Base-by-base conservation (phyloP, 768 basidiomycete genomes). In the Lanmaoa rubissima region DNA sequence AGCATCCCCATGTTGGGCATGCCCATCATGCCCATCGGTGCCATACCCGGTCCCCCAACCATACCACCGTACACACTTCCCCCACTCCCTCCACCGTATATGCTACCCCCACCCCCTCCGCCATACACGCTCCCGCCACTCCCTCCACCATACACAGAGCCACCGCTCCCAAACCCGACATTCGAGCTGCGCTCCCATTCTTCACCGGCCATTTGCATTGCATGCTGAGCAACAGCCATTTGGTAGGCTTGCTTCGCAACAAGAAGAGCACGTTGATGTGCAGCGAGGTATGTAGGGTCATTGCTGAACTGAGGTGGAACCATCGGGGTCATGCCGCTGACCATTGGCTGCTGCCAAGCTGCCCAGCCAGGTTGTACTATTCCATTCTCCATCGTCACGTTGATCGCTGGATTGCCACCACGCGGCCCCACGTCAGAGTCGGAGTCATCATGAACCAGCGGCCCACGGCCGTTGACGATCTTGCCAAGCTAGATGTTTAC, bases 201-300 rank as follows among this genome's bases (percentile, higher is more conserved):
- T 34, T 94, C 92, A 19, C 82, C 90, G n/a, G 92, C 92, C 9
- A 86, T 84, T 9, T 85, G 87, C 82, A 93, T 87, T 5, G 92
- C 92, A 61, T 94, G 92, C 70, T 92, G 92, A 6, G 92, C 92
- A 42, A 94, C 88, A 3, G 92, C 88, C 77, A 89, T 84, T 71
- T 94, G 92, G 66, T 92, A 94, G 4, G 92, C 85, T 70, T 94
- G 92, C 71, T 94, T 94, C 51, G 92, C 92, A 53, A 79, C 74
- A 75, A 91, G 75, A 82, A 94, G 90, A 3, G 92, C 92, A 55
- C 91, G 90, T 68, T 94, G 92, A 69, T 94, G 92, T 17, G 90
- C 91, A 5, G 78, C 84, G 32, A 90, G 60, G 68, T 82, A 84
- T 19, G 69, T 71, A 17, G 85, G 82, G 61, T 91, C 87, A 8